Evolutionary conservation across 768 basidiomycete genomes (phyloP).

Genomic region (Hericium coralloides): DNA sequence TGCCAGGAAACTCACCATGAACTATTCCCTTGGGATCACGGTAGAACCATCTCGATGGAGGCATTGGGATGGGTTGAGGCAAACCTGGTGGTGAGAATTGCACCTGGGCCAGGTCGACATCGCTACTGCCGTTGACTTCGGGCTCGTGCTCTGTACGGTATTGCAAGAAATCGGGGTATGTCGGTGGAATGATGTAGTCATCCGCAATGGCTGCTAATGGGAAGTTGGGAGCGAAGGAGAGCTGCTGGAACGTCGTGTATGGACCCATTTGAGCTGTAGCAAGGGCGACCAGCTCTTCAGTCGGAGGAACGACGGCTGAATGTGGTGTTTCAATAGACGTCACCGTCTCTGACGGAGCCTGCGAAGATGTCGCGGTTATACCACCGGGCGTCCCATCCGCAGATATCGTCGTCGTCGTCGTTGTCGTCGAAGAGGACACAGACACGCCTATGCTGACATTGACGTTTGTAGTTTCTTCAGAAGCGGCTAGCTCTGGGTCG

Average conservation of each 20-base stretch:
- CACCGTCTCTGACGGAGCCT: slow-evolving; percentile 17
- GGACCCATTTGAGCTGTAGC: slow-evolving; percentile 69
- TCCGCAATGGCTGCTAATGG: slow-evolving; percentile 85
- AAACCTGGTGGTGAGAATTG: slow-evolving; percentile 77
- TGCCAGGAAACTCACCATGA: slow-evolving; percentile 45
- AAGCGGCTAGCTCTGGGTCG: slow-evolving; percentile 29
- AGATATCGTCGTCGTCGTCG: slow-evolving; percentile 28
- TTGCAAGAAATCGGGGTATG: slow-evolving; percentile 70
- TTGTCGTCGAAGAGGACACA: slow-evolving; percentile 38
- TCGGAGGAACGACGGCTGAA: slow-evolving; percentile 29
- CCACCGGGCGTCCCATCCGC: slow-evolving; percentile 29
- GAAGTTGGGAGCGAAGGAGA: slow-evolving; percentile 77
- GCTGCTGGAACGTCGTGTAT: slow-evolving; percentile 89
- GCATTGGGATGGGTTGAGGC: slow-evolving; percentile 56
- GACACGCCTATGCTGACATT: slow-evolving; percentile 44
- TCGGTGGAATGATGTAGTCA: slow-evolving; percentile 87
- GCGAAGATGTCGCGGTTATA: slow-evolving; percentile 10
- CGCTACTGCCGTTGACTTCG: slow-evolving; percentile 33
- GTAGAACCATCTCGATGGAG: slow-evolving; percentile 76
- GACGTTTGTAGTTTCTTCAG: slow-evolving; percentile 36
- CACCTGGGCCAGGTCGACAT: slow-evolving; percentile 42
- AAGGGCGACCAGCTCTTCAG: slow-evolving; percentile 58
- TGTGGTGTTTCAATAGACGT: slow-evolving; percentile 23
- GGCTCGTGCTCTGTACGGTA: slow-evolving; percentile 61
- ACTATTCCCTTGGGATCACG: slow-evolving; percentile 73